Evolutionary conservation across 768 basidiomycete species (phyloP).

Genomic region (Collybiopsis luxurians): DNA sequence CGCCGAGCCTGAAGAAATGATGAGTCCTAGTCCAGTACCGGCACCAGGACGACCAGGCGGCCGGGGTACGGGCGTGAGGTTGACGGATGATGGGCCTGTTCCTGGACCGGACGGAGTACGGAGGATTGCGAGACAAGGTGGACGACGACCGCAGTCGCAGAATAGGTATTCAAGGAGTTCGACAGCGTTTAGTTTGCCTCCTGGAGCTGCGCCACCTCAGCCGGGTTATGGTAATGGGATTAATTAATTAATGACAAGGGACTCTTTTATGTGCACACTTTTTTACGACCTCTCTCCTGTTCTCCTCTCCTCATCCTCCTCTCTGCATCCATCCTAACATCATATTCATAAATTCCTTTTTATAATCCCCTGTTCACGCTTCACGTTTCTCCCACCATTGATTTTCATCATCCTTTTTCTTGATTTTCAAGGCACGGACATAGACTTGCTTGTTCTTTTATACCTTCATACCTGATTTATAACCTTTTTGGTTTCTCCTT

Average conservation of each 20-base stretch:
- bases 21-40: conserved; percentile 34
- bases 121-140: conserved; percentile 63
- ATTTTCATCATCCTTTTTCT: background rate
- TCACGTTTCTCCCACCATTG: background rate
- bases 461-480: background rate
- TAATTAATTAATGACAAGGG: conserved; percentile 5
- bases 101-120: conserved; percentile 77
- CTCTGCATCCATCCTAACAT: background rate
- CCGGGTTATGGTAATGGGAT: conserved; percentile 18
- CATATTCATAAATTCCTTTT: background rate
- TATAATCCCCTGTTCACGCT: background rate
- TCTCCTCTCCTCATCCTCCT: background rate
- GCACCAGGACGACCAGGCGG: conserved; percentile 29
- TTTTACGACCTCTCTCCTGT: background rate
- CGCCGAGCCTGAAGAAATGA: conserved; percentile 31
- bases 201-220: conserved; percentile 72
- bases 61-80: conserved; percentile 59
- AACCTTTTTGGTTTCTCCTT: too few relatives aligned
- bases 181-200: conserved; percentile 54
- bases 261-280: background rate
- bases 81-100: conserved; percentile 84
- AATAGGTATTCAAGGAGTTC: conserved; percentile 73
- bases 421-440: background rate
- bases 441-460: background rate
- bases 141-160: conserved; percentile 59